Percentiles rank a stretch among this genome's conserved stretches.
Evolutionary conservation across 176 grass and related monocot genomes (phyloP).

Genomic region (Avena atlantica): DNA sequence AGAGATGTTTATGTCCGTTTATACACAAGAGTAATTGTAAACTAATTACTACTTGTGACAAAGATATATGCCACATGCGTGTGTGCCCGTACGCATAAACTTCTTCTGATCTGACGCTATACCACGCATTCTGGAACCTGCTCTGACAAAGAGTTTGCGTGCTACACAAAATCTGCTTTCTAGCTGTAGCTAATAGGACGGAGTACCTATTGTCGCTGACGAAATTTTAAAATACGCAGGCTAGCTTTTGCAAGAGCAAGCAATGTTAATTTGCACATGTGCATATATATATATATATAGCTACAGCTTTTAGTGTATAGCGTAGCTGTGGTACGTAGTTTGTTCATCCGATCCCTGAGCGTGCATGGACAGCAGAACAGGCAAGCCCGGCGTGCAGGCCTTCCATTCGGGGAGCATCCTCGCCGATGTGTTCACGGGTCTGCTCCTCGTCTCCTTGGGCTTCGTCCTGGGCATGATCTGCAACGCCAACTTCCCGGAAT

Average conservation of each 20-base stretch:
- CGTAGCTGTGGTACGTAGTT: background rate
- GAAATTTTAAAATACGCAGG: background rate
- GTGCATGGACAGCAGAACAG: background rate
- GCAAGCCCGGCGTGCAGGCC: background rate
- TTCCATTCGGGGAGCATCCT: background rate
- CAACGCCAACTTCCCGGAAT: constrained; percentile 39
- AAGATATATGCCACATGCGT: background rate
- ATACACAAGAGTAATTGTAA: background rate
- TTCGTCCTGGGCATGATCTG: constrained; percentile 57
- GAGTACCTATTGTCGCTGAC: too few relatives aligned
- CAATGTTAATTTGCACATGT: background rate
- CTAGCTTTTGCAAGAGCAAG: constrained; percentile 4
- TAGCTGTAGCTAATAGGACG: too few relatives aligned
- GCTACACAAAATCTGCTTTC: background rate
- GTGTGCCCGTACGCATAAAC: background rate
- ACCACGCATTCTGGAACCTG: background rate
- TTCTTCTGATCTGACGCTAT: background rate
- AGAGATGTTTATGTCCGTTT: background rate
- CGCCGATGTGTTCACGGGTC: background rate
- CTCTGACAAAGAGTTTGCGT: background rate
- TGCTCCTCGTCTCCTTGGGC: constrained; percentile 48
- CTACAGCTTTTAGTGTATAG: too few relatives aligned
- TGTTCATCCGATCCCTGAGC: background rate
- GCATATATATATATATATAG: too few relatives aligned
- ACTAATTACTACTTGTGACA: background rate